Conservation (phyloP, 108 stramenopile species). For the Mediolabrus comicus region DNA sequence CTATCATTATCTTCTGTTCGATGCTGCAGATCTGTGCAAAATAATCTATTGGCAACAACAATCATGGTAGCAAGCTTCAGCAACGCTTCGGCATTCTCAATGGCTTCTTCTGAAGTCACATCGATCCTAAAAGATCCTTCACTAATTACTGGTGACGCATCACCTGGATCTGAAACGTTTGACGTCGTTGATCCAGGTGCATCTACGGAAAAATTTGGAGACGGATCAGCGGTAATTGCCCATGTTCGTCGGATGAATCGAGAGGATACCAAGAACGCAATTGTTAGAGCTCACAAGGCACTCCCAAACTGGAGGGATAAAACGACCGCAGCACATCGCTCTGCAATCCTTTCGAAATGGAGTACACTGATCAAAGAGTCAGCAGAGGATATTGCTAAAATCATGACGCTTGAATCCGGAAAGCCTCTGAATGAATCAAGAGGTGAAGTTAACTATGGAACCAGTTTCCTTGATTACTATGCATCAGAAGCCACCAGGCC, state of each 20-base stretch:
- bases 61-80: neutral
- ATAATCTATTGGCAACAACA: too few species aligned
- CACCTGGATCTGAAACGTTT: conserved; percentile 5
- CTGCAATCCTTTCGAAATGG: conserved; percentile 52
- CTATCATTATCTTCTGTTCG: neutral
- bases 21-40: neutral
- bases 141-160: conserved; percentile 14
- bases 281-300: conserved; percentile 34
- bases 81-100: conserved; percentile 9
- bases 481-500: conserved; percentile 86
- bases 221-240: conserved; percentile 37
- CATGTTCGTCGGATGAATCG: conserved; percentile 28
- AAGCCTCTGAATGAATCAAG: conserved; percentile 88
- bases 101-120: conserved; percentile 1
- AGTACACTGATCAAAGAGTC: conserved; percentile 54
- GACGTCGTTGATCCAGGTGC: conserved; percentile 38
- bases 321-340: conserved; percentile 60
- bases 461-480: conserved; percentile 86
- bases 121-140: conserved; percentile 40
- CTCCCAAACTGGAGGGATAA: conserved; percentile 62
- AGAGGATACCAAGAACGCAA: conserved; percentile 41
- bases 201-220: conserved; percentile 22
- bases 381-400: conserved; percentile 34
- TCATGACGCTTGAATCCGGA: conserved; percentile 95
- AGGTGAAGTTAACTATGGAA: conserved; percentile 88